Conservation (phyloP, 331 rosid genomes). For the Malus hybrid region DNA sequence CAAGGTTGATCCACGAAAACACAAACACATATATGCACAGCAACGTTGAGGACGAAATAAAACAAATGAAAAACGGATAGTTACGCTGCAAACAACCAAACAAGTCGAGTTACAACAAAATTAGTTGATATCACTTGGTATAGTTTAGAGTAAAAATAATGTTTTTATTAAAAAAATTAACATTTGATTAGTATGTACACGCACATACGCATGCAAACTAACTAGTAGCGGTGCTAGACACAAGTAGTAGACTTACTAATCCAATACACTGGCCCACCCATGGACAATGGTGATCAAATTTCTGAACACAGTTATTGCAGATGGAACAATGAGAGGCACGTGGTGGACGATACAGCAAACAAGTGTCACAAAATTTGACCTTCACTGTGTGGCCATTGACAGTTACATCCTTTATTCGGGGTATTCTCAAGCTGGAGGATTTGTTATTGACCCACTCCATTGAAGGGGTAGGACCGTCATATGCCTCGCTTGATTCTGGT, state of each 20-base stretch:
- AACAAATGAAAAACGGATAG: conserved; percentile 75
- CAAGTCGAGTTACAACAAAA: not conserved
- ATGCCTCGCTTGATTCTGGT: conserved; percentile 45
- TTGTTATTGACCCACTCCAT: conserved; percentile 47
- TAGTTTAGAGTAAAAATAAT: not conserved
- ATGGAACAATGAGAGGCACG: conserved; percentile 82
- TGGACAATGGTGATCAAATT: conserved; percentile 83
- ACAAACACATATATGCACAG: conserved; percentile 75
- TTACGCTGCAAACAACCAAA: conserved; percentile 53
- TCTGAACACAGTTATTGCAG: conserved; percentile 77
- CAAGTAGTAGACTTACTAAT: conserved; percentile 33
- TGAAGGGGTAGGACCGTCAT: conserved; percentile 21
- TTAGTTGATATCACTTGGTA: not conserved
- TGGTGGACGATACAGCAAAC: conserved; percentile 69
- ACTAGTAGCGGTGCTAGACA: not conserved
- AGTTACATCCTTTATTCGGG: conserved; percentile 46
- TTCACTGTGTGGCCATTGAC: conserved; percentile 58
- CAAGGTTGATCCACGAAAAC: conserved; percentile 70
- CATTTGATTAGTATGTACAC: not conserved
- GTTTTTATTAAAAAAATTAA: no score
- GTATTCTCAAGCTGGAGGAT: conserved; percentile 36
- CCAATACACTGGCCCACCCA: conserved; percentile 92
- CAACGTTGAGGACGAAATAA: conserved; percentile 64
- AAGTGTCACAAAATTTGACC: conserved; percentile 76
- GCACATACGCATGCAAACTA: not conserved